Conservation (phyloP, 768 basidiomycete genomes). For the Russula vinacea region DNA sequence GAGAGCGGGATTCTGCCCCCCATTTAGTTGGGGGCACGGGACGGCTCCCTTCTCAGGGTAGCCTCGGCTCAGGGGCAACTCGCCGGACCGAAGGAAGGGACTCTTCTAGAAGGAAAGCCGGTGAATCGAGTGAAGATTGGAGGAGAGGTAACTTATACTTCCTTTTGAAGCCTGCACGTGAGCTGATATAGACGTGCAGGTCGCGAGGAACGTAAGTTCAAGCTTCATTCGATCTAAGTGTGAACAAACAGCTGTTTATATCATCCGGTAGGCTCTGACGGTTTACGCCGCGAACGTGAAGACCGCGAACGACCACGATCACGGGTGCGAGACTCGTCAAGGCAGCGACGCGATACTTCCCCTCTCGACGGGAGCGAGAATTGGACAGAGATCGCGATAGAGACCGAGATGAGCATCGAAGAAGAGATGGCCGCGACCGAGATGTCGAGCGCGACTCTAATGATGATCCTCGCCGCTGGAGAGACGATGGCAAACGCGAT, state of each 20-base stretch:
- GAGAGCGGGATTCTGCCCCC: conserved; percentile 65
- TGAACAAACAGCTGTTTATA: background rate
- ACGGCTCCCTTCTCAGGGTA: conserved; percentile 40
- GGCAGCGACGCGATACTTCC: conserved; percentile 54
- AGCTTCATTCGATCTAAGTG: background rate
- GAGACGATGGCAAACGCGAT: conserved; percentile 79
- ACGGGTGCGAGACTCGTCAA: conserved; percentile 59
- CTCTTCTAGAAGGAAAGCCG: conserved; percentile 59
- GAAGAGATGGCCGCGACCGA: conserved; percentile 41
- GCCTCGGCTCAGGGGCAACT: conserved; percentile 38
- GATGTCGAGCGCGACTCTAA: conserved; percentile 51
- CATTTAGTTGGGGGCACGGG: conserved; percentile 50
- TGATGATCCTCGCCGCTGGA: conserved; percentile 73
- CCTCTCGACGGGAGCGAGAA: conserved; percentile 40
- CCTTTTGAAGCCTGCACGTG: conserved; percentile 16
- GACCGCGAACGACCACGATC: conserved; percentile 65
- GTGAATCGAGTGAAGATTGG: conserved; percentile 81
- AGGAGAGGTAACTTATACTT: conserved; percentile 58
- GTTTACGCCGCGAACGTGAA: conserved; percentile 57
- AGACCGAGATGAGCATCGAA: conserved; percentile 41
- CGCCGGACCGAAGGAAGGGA: conserved; percentile 62
- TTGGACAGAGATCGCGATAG: conserved; percentile 37
- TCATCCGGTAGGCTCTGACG: conserved; percentile 47
- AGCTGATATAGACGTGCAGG: conserved; percentile 33
- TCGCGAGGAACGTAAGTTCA: conserved; percentile 60